Evolutionary conservation across 2,329 filamentous ascomycete species (phyloP).

Genomic region (Colletotrichum camelliae): DNA sequence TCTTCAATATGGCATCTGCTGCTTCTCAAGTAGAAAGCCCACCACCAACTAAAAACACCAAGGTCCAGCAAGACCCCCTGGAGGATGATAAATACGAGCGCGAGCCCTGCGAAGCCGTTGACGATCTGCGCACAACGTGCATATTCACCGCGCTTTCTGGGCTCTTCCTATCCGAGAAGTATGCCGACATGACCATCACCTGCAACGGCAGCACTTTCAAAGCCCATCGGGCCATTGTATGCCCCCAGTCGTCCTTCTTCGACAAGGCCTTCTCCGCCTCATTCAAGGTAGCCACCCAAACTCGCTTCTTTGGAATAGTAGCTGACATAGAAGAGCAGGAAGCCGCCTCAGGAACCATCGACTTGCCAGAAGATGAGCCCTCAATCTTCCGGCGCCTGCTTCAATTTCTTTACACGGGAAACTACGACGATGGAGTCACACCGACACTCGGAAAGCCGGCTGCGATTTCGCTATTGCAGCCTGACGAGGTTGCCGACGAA

Average conservation of each 20-base stretch:
- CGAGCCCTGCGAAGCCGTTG: neutral
- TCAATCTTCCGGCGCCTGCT: conserved; percentile 29
- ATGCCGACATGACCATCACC: conserved; percentile 36
- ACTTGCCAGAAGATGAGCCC: conserved; percentile 35
- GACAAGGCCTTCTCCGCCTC: conserved; percentile 21
- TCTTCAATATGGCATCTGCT: neutral
- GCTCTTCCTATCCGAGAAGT: conserved; percentile 21
- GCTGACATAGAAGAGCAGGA: conserved; percentile 22
- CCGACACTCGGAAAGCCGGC: neutral
- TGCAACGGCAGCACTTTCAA: conserved; percentile 34
- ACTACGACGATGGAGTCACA: conserved; percentile 16
- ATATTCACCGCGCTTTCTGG: neutral
- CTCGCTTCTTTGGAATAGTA: neutral
- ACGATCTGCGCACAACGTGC: neutral
- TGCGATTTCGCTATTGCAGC: neutral
- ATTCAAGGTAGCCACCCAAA: conserved; percentile 30
- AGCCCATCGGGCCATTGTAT: conserved; percentile 39
- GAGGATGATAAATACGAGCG: neutral
- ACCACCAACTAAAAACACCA: neutral
- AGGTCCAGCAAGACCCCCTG: neutral
- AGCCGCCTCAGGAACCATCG: conserved; percentile 11
- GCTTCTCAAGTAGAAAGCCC: neutral
- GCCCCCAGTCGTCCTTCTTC: conserved; percentile 36
- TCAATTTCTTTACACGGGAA: conserved; percentile 33
- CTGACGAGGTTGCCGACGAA: conserved; percentile 1